Conservation (phyloP, 106 monocot genomes). For the Dendrobium chrysotoxum region DNA sequence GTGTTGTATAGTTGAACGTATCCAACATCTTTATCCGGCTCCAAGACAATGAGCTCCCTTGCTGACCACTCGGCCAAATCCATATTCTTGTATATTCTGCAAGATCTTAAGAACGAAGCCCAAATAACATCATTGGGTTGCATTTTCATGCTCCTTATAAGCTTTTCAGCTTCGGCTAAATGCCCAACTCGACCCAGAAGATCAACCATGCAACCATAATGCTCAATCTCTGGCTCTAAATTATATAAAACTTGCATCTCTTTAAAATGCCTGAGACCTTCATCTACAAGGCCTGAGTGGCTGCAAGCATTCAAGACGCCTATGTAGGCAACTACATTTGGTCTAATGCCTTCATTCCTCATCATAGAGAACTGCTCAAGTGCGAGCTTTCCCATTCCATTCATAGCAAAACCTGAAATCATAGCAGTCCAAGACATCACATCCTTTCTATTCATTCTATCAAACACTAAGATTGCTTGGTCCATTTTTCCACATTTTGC, state of each 20-base stretch:
- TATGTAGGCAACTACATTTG: conserved; percentile 55
- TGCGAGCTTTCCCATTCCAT: conserved; percentile 53
- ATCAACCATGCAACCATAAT: conserved; percentile 87
- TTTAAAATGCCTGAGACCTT: conserved; percentile 38
- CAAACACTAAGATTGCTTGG: conserved; percentile 42
- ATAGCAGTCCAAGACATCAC: conserved; percentile 47
- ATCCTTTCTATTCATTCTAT: conserved; percentile 44
- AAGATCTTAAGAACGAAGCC: conserved; percentile 62
- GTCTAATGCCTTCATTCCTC: conserved; percentile 39
- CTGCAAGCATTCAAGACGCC: conserved; percentile 77
- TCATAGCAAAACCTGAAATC: conserved; percentile 60
- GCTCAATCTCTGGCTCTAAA: conserved; percentile 74
- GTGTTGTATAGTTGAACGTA: conserved; percentile 68
- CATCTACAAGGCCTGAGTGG: conserved; percentile 56
- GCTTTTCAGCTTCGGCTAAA: conserved; percentile 53
- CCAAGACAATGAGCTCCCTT: conserved; percentile 34
- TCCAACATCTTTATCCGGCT: conserved; percentile 49
- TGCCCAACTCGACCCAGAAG: conserved; percentile 45
- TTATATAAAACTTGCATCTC: conserved; percentile 45
- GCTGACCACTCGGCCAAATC: conserved; percentile 46
- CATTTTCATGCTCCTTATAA: conserved; percentile 61
- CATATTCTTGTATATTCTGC: conserved; percentile 43
- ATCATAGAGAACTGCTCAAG: conserved; percentile 52
- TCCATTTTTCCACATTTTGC: conserved; percentile 74
- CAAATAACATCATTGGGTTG: conserved; percentile 64